These are phyloP conservation scores for Hydnum rufescens DNA, from an alignment of 768 basidiomycete genomes.

Conservation along the genomic window DNA sequence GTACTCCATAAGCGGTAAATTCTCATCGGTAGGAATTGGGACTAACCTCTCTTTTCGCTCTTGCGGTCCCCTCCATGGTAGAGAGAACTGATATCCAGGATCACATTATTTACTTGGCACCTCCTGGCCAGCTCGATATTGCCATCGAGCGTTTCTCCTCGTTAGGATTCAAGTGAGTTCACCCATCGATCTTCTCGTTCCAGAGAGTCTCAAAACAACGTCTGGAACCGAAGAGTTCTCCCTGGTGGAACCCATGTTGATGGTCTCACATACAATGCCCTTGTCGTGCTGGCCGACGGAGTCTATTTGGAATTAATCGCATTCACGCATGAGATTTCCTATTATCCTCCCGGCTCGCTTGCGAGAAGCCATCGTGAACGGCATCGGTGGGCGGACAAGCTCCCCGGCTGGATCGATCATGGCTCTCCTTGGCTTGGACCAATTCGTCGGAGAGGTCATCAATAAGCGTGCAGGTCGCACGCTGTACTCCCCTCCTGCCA, in stretches of 20 bases:
- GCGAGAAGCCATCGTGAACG: constrained; percentile 25
- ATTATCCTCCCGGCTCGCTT: constrained; percentile 34
- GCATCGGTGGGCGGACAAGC: constrained; percentile 34
- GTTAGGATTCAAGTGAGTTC: constrained; percentile 45
- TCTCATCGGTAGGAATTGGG: no score
- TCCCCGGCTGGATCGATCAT: constrained; percentile 48
- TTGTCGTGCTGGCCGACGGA: constrained; percentile 41
- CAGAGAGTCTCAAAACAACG: not conserved
- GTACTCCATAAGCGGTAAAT: no score
- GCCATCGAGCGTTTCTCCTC: constrained; percentile 31
- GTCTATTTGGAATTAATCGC: constrained; percentile 50
- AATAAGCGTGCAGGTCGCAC: not conserved
- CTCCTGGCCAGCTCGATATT: constrained; percentile 34
- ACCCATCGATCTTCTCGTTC: not conserved
- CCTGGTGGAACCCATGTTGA: constrained; percentile 45
- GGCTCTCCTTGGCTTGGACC: constrained; percentile 34
- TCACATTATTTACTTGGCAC: constrained; percentile 54
- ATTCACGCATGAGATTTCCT: constrained; percentile 30
- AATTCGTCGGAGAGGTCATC: constrained; percentile 13
- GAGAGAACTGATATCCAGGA: constrained; percentile 29
- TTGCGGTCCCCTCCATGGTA: not conserved
- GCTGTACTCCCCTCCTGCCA: not conserved
- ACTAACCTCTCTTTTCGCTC: not conserved
- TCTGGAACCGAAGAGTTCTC: constrained; percentile 29
- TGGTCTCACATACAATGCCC: constrained; percentile 42